Percentiles rank a stretch among this genome's conserved stretches.
phyloP scores from a whole-genome alignment of 345 rosid genomes.

The Durio zibethinus region DNA sequence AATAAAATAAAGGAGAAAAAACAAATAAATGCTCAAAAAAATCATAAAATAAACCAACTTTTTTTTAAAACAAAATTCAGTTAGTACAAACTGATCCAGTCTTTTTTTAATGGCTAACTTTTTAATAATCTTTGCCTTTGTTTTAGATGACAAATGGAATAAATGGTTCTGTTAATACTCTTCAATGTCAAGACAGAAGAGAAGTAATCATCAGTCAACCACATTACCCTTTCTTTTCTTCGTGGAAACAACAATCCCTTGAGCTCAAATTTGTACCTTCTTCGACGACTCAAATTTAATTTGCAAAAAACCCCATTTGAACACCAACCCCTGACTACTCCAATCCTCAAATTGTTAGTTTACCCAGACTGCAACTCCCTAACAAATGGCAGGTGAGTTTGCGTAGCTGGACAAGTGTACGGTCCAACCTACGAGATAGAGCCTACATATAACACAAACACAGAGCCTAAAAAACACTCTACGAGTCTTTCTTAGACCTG shows the following conservation, averaged over 20 bases:
- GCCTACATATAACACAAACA: neutral
- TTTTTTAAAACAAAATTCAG: neutral
- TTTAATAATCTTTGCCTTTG: neutral
- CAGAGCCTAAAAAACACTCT: neutral
- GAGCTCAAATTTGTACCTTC: neutral
- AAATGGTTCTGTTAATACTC: neutral
- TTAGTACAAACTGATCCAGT: neutral
- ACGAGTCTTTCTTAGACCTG: neutral
- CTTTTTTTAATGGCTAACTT: neutral
- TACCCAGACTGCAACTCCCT: neutral
- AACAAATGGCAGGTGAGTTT: constrained; percentile 33
- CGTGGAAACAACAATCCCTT: neutral
- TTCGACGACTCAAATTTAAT: neutral
- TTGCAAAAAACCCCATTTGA: neutral
- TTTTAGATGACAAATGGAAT: neutral
- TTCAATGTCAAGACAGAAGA: neutral
- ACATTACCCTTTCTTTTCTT: neutral
- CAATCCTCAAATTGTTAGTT: neutral
- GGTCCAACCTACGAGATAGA: constrained; percentile 24
- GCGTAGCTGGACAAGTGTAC: constrained; percentile 18
- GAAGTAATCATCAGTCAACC: neutral
- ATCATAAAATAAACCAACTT: neutral
- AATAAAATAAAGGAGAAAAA: neutral
- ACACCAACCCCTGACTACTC: neutral
- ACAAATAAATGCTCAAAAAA: neutral